Evolutionary conservation across 1,284 basidiomycete genomes (phyloP).

Genomic region (Ustilago shanxiensis): DNA sequence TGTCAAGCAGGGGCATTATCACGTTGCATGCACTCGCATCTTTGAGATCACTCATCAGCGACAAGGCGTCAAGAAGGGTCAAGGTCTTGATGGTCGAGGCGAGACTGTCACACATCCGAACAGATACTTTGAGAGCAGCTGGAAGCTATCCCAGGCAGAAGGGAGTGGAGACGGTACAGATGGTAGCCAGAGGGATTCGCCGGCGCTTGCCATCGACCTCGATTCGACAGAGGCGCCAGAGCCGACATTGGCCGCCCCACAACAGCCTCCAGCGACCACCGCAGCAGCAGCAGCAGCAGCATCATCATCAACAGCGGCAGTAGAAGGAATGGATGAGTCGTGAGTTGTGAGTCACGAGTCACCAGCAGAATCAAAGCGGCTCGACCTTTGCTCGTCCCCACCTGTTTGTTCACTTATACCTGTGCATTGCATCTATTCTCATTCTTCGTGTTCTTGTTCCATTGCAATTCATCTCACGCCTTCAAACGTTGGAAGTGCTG

Average conservation of each 20-base stretch:
- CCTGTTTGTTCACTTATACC: conserved; percentile 25
- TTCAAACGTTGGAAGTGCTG: neutral
- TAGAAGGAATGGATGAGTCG: conserved; percentile 43
- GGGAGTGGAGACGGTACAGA: conserved; percentile 11
- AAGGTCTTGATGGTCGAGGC: conserved; percentile 82
- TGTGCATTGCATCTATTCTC: conserved; percentile 13
- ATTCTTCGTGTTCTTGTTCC: neutral
- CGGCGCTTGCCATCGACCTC: conserved; percentile 19
- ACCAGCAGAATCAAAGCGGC: no score
- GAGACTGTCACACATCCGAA: conserved; percentile 97
- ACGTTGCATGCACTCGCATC: conserved; percentile 95
- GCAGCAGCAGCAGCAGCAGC: no score
- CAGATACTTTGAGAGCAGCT: conserved; percentile 76
- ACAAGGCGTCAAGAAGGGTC: conserved; percentile 84
- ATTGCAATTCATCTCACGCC: neutral
- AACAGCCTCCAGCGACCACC: conserved; percentile 6
- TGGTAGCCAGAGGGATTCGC: conserved; percentile 20
- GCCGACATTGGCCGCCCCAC: conserved; percentile 5
- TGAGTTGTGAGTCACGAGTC: no score
- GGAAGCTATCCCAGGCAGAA: conserved; percentile 51
- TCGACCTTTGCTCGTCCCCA: conserved; percentile 1
- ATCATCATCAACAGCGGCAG: neutral
- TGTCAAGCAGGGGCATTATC: conserved; percentile 87
- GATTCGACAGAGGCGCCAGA: neutral
- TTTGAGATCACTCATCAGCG: conserved; percentile 89